Evolutionary conservation across 1,284 basidiomycete genomes (phyloP).

Genomic region (Sporisorium sorghi): DNA sequence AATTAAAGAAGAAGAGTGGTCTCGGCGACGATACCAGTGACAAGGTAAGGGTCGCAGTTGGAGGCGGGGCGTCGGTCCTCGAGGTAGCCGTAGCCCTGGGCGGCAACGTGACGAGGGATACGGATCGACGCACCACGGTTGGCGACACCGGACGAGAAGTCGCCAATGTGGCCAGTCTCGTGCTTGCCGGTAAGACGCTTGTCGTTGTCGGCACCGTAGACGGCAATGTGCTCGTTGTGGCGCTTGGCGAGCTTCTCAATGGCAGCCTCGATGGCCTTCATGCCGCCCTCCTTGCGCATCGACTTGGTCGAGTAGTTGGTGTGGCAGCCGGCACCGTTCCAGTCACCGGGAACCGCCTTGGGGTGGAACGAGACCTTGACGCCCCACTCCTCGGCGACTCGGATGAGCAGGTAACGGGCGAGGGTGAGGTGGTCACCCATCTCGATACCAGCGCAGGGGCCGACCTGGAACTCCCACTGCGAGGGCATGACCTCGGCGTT

Average conservation of each 20-base stretch:
- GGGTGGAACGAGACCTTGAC: slow-evolving; percentile 97
- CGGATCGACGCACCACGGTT: slow-evolving; percentile 83
- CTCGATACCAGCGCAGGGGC: slow-evolving; percentile 94
- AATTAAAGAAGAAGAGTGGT: slow-evolving; percentile 75
- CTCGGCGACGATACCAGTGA: slow-evolving; percentile 82
- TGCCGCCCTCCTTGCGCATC: slow-evolving; percentile 74
- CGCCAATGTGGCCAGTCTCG: slow-evolving; percentile 94
- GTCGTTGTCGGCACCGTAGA: slow-evolving; percentile 69
- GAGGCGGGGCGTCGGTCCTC: slow-evolving; percentile 75
- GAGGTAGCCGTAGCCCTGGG: slow-evolving; percentile 93
- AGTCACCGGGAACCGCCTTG: slow-evolving; percentile 96
- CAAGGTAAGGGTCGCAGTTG: slow-evolving; percentile 83
- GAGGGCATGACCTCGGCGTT: slow-evolving; percentile 99
- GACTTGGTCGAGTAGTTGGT: slow-evolving; percentile 70
- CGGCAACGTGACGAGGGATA: slow-evolving; percentile 89
- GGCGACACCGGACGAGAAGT: slow-evolving; percentile 94
- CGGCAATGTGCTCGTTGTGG: slow-evolving; percentile 70
- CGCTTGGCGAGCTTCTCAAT: slow-evolving; percentile 76
- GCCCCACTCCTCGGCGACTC: slow-evolving; percentile 91
- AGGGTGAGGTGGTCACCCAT: slow-evolving; percentile 84
- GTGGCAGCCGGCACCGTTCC: slow-evolving; percentile 96
- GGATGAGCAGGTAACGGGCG: slow-evolving; percentile 67
- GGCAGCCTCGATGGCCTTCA: slow-evolving; percentile 91
- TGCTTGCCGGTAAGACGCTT: slow-evolving; percentile 68
- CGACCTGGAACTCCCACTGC: slow-evolving; percentile 99